Percentiles rank a stretch among this genome's conserved stretches.
Evolutionary conservation across 2,329 filamentous ascomycete species (phyloP).

Genomic region (Sporothrix brasiliensis): DNA sequence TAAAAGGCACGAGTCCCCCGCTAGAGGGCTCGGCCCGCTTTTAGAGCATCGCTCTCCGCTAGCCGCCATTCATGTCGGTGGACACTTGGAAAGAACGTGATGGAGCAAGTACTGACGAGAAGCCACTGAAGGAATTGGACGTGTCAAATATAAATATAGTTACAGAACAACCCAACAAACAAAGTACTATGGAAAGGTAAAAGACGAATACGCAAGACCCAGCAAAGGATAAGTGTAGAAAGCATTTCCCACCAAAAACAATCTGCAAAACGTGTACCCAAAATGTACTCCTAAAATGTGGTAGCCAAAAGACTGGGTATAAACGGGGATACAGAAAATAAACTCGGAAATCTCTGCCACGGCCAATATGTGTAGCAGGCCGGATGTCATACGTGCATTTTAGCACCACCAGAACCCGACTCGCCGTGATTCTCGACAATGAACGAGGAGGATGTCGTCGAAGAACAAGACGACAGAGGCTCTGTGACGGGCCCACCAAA

Average conservation of each 20-base stretch:
- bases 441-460: not conserved
- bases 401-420: not conserved
- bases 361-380: not conserved
- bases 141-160: too few species aligned
- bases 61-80: not conserved
- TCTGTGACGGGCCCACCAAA: constrained; percentile 25
- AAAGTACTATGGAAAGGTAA: too few species aligned
- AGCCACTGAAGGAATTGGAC: too few species aligned
- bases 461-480: not conserved
- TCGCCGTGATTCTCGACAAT: not conserved
- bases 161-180: too few species aligned
- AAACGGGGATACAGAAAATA: not conserved
- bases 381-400: not conserved
- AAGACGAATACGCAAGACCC: too few species aligned
- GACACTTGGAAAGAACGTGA: too few species aligned
- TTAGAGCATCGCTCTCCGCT: constrained; percentile 1
- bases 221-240: too few species aligned
- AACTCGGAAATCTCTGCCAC: not conserved
- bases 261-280: too few species aligned
- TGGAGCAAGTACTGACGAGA: too few species aligned
- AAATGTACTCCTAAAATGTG: not conserved
- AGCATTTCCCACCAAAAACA: too few species aligned
- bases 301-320: not conserved
- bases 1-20: not conserved
- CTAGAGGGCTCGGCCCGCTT: constrained; percentile 23